Evolutionary conservation across 371 early-diverging fungal species (phyloP).

Genomic region (Coelomomyces lativittatus): DNA sequence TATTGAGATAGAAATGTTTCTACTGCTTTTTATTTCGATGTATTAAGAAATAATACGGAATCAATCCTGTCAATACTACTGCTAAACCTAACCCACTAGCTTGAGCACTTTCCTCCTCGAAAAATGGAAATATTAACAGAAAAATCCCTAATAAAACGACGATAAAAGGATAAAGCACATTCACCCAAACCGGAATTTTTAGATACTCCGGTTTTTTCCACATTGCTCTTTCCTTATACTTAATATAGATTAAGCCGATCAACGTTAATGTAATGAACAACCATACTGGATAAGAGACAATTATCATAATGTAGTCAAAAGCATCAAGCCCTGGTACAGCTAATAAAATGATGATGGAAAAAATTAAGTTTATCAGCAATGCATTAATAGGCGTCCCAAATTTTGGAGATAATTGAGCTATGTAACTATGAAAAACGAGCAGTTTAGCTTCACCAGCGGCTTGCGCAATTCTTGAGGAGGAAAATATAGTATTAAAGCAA

Average conservation of each 20-base stretch:
- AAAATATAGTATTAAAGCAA: constrained; percentile 8
- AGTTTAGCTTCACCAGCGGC: constrained; percentile 10
- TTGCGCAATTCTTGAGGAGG: constrained; percentile 10
- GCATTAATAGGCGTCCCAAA: constrained; percentile 11
- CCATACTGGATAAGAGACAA: constrained; percentile 9
- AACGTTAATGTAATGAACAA: constrained; percentile 3
- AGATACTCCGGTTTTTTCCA: constrained; percentile 1
- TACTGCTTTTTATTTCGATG: too few species aligned
- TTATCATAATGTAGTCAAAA: constrained; percentile 9
- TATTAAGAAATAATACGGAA: too few species aligned
- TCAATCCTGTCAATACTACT: not conserved
- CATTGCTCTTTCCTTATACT: too few species aligned
- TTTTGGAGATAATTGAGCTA: constrained; percentile 4
- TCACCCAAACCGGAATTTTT: constrained; percentile 5
- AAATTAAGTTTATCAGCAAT: constrained; percentile 3
- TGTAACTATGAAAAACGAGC: constrained; percentile 4
- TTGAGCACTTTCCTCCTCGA: not conserved
- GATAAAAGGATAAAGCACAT: not conserved
- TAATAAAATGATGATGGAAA: constrained; percentile 5
- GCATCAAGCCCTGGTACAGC: constrained; percentile 11
- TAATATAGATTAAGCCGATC: constrained; percentile 7
- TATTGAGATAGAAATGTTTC: too few species aligned
- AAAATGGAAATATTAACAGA: constrained; percentile 11
- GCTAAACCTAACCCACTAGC: not conserved
- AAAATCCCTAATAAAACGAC: constrained; percentile 3